A percentile compares a stretch with the other conserved stretches of the same genome.
Conservation (phyloP, 768 basidiomycete genomes). For the Boletus rufocinnamomeus region DNA sequence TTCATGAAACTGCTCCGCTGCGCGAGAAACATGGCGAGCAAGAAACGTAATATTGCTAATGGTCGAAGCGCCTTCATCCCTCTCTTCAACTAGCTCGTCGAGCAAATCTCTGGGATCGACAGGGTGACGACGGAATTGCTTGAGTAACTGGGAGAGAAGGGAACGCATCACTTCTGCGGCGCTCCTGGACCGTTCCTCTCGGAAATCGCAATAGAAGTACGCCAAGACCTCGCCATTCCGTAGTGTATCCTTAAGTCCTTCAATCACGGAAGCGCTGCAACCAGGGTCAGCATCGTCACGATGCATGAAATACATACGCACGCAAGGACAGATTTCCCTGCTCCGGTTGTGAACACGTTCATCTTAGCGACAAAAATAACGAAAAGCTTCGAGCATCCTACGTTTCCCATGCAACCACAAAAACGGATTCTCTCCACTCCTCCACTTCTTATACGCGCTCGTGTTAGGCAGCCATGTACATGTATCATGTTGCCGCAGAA, state of each 20-base stretch:
- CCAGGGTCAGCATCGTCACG: background rate
- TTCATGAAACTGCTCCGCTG: background rate
- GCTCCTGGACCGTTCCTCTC: background rate
- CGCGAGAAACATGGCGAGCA: background rate
- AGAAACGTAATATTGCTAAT: background rate
- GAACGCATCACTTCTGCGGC: background rate
- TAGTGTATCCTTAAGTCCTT: background rate
- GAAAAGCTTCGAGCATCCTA: too few species aligned
- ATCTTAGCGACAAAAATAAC: background rate
- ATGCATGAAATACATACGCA: background rate
- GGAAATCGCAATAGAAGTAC: background rate
- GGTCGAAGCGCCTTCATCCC: background rate
- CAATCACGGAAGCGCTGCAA: background rate
- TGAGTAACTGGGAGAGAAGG: background rate
- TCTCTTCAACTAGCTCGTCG: background rate
- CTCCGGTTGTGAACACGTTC: background rate
- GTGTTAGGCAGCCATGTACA: background rate
- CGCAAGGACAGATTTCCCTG: background rate
- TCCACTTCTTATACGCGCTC: background rate
- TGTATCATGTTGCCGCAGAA: background rate
- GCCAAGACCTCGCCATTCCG: background rate
- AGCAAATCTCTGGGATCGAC: background rate
- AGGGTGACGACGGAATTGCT: background rate
- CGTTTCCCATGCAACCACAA: slow-evolving; percentile 1
- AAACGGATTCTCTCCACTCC: background rate